A percentile compares a stretch with the other conserved stretches of the same genome.
Evolutionary conservation across 164 flowering plant genomes (phyloP).

Genomic region (Stephania yunnanensis): DNA sequence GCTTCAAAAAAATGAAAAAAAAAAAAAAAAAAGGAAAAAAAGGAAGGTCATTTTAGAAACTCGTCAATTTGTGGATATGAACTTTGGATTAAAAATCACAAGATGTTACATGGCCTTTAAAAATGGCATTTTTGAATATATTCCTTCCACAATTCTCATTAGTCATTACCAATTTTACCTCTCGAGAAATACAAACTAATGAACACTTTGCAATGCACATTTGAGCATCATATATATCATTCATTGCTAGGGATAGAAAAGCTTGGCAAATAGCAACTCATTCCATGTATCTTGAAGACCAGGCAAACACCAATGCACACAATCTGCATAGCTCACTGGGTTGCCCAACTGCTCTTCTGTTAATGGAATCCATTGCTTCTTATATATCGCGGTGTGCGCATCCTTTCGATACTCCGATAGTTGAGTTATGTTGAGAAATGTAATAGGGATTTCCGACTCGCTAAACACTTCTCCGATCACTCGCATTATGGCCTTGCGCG

Average conservation of each 20-base stretch:
- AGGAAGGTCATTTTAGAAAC: not conserved
- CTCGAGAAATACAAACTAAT: not conserved
- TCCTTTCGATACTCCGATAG: slow-evolving; percentile 81
- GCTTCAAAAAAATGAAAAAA: not conserved
- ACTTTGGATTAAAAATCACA: not conserved
- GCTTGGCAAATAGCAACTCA: slow-evolving; percentile 71
- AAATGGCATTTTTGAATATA: not conserved
- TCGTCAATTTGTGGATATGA: not conserved
- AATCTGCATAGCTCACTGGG: slow-evolving; percentile 79
- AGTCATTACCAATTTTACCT: not conserved
- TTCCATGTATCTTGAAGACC: slow-evolving; percentile 98
- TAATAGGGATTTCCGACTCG: slow-evolving; percentile 47
- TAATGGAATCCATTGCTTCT: slow-evolving; percentile 82
- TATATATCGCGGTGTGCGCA: slow-evolving; percentile 82
- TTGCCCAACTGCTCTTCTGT: slow-evolving; percentile 67
- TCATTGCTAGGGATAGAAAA: slow-evolving; percentile 55
- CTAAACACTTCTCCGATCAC: slow-evolving; percentile 63
- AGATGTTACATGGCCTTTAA: not conserved
- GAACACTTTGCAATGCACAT: not conserved
- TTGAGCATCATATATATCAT: not conserved
- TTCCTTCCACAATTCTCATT: not conserved
- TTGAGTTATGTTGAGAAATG: slow-evolving; percentile 80
- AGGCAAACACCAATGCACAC: slow-evolving; percentile 92
- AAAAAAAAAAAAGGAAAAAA: no score
- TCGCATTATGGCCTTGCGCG: slow-evolving; percentile 52